phyloP scores from a whole-genome alignment of 2,329 filamentous ascomycete species.

The Tolypocladium tundrense region DNA sequence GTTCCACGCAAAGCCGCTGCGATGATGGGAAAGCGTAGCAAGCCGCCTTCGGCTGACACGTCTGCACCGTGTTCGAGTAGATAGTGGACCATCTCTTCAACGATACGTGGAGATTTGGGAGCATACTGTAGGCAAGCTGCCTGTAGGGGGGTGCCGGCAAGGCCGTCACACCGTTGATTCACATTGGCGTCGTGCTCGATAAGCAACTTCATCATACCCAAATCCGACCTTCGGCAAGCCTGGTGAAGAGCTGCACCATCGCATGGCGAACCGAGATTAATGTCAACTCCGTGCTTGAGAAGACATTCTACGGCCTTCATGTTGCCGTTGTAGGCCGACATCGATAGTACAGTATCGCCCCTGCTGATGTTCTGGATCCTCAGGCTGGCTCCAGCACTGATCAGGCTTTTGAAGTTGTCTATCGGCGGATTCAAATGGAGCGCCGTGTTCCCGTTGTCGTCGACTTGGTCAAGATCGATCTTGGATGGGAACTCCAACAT shows the following conservation, averaged over 20 bases:
- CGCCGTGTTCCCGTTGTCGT: not conserved
- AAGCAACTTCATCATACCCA: not conserved
- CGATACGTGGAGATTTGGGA: rapidly evolving
- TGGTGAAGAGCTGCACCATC: not conserved
- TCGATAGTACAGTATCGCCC: not conserved
- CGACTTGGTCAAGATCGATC: not conserved
- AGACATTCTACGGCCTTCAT: not conserved
- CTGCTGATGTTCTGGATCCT: not conserved
- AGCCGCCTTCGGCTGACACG: not conserved
- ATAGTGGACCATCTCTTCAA: not conserved
- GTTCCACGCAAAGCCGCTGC: not conserved
- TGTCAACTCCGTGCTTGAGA: not conserved
- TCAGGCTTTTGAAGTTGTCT: not conserved
- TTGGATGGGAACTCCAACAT: not conserved
- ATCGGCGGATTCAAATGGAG: not conserved
- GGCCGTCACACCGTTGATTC: not conserved
- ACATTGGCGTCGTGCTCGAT: not conserved
- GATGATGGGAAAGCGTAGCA: not conserved
- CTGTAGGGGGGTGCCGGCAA: not conserved
- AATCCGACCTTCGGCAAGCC: not conserved
- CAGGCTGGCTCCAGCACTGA: not conserved
- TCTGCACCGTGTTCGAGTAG: not conserved
- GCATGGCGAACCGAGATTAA: not conserved
- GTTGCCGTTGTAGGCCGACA: not conserved
- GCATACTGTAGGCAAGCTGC: not conserved